phyloP scores from a whole-genome alignment of 2,329 filamentous ascomycete genomes.

The Fusarium neocosmosporiellum region DNA sequence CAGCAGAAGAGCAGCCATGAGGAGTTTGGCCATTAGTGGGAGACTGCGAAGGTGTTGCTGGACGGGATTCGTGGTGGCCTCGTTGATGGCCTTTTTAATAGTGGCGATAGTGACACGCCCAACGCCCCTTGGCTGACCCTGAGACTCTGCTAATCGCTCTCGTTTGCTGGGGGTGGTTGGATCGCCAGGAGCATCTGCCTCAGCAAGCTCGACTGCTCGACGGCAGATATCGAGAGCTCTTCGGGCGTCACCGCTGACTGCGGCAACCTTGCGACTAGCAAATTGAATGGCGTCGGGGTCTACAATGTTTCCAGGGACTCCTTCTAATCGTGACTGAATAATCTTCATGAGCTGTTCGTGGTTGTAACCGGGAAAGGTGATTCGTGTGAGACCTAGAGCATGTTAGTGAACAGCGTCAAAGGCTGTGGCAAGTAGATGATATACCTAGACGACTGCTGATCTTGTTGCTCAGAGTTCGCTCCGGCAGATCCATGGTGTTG shows the following conservation, averaged over 20 bases:
- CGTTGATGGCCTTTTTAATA: constrained; percentile 93
- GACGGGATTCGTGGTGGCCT: constrained; percentile 91
- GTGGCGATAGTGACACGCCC: constrained; percentile 88
- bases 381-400: constrained; percentile 77
- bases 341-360: constrained; percentile 98
- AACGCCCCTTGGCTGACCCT: constrained; percentile 40
- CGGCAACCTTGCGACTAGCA: constrained; percentile 94
- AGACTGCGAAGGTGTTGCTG: constrained; percentile 89
- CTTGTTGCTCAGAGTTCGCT: constrained; percentile 96
- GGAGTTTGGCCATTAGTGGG: constrained; percentile 83
- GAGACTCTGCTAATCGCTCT: constrained; percentile 26
- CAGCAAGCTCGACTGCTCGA: constrained; percentile 93
- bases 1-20: constrained; percentile 84
- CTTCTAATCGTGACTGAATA: constrained; percentile 91
- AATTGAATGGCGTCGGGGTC: constrained; percentile 96
- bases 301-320: constrained; percentile 89
- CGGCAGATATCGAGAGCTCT: constrained; percentile 95
- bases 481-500: constrained; percentile 98
- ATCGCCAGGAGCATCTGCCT: constrained; percentile 70
- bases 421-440: constrained; percentile 30
- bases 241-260: constrained; percentile 93
- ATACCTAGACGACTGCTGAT: constrained; percentile 86
- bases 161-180: constrained; percentile 72
- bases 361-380: constrained; percentile 97
- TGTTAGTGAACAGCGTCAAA: constrained; percentile 1